phyloP scores from a whole-genome alignment of 208 protist species.

The Trypanosoma vivax region DNA sequence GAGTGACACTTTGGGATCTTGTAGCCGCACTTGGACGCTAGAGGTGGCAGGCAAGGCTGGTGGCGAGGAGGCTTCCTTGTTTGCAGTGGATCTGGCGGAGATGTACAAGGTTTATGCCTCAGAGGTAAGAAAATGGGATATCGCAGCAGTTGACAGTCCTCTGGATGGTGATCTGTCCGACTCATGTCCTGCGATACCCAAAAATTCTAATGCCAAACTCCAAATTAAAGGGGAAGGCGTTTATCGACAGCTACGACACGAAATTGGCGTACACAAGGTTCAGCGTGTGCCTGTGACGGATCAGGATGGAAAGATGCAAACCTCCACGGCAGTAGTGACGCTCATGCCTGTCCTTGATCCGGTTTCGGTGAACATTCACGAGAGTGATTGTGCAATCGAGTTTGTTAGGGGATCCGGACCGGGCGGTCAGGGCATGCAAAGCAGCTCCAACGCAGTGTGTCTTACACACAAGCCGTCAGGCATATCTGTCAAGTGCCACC shows the following conservation, averaged over 20 bases:
- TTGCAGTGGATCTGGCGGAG: slow-evolving; percentile 77
- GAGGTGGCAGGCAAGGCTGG: slow-evolving; percentile 72
- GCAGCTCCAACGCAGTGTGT: slow-evolving; percentile 82
- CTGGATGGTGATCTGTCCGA: slow-evolving; percentile 9
- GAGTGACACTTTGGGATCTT: slow-evolving; percentile 70
- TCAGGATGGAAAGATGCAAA: slow-evolving; percentile 85
- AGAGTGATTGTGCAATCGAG: slow-evolving; percentile 82
- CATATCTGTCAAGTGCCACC: slow-evolving; percentile 88
- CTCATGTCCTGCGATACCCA: not conserved
- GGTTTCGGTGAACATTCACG: slow-evolving; percentile 80
- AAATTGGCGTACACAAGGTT: slow-evolving; percentile 90
- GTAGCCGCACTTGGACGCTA: slow-evolving; percentile 60
- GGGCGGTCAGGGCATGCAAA: slow-evolving; percentile 87
- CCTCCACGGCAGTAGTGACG: slow-evolving; percentile 80
- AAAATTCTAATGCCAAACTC: slow-evolving; percentile 26
- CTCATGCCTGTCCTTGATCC: slow-evolving; percentile 83
- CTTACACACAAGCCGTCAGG: slow-evolving; percentile 84
- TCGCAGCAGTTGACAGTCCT: slow-evolving; percentile 11
- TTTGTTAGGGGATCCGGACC: slow-evolving; percentile 84
- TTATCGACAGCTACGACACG: slow-evolving; percentile 75
- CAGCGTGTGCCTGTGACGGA: slow-evolving; percentile 88
- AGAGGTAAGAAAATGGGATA: slow-evolving; percentile 21
- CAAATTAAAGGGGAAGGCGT: slow-evolving; percentile 56
- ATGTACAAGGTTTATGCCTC: slow-evolving; percentile 63
- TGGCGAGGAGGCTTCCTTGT: slow-evolving; percentile 79